These are phyloP conservation scores for Neurospora sp. DNA, from an alignment of 495 filamentous ascomycete genomes.

Conservation along the genomic window DNA sequence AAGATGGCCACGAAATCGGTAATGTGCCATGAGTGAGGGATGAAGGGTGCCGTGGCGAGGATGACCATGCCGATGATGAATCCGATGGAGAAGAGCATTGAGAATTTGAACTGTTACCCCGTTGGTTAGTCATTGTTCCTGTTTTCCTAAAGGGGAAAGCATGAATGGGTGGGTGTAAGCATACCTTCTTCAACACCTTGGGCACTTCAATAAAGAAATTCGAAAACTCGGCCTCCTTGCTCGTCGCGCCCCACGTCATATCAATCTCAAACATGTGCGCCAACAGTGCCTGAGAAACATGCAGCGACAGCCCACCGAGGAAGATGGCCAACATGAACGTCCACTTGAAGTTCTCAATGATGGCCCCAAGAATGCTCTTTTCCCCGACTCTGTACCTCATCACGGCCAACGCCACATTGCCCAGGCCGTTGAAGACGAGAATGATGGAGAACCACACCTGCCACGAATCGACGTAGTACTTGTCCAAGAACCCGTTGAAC, in stretches of 20 bases:
- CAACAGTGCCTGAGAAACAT: slow-evolving; percentile 56
- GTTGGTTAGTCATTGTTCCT: too few relatives aligned
- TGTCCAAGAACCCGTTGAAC: slow-evolving; percentile 63
- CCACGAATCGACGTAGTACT: slow-evolving; percentile 69
- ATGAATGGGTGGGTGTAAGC: neutral
- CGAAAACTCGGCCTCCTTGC: slow-evolving; percentile 61
- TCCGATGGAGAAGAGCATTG: slow-evolving; percentile 52
- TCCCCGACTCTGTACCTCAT: slow-evolving; percentile 61
- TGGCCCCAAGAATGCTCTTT: slow-evolving; percentile 38
- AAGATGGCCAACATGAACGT: slow-evolving; percentile 58
- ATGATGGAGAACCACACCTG: slow-evolving; percentile 67
- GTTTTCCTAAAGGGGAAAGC: too few relatives aligned
- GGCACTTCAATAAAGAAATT: slow-evolving; percentile 77
- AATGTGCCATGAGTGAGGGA: slow-evolving; percentile 60
- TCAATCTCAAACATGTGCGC: slow-evolving; percentile 64
- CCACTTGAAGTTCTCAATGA: slow-evolving; percentile 67
- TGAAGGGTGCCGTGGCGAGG: slow-evolving; percentile 50
- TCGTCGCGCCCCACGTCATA: slow-evolving; percentile 63
- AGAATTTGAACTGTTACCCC: slow-evolving; percentile 54
- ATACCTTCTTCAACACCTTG: slow-evolving; percentile 54
- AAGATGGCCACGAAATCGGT: slow-evolving; percentile 72
- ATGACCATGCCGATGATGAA: slow-evolving; percentile 58
- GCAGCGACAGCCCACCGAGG: slow-evolving; percentile 59
- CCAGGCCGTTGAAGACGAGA: slow-evolving; percentile 61
- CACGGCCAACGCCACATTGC: slow-evolving; percentile 53